Percentiles rank a stretch among this genome's conserved stretches.
phyloP scores from a whole-genome alignment of 2,329 filamentous ascomycete genomes.

The Parastagonospora avenae region DNA sequence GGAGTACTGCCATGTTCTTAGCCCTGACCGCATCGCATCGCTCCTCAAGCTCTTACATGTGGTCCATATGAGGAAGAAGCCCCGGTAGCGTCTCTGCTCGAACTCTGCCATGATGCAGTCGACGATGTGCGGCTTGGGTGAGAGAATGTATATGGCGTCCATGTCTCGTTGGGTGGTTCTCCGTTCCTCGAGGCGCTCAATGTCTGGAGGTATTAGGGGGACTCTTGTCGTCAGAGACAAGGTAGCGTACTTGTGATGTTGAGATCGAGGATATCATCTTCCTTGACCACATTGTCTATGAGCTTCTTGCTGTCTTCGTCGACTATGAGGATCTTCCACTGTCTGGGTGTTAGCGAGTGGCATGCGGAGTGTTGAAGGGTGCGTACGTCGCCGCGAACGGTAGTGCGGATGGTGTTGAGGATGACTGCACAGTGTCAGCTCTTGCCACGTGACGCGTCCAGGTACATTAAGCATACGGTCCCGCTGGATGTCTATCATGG shows the following conservation, averaged over 20 bases:
- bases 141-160: slow-evolving; percentile 92
- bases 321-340: slow-evolving; percentile 98
- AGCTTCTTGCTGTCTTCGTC: slow-evolving; percentile 84
- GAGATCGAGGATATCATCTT: slow-evolving; percentile 96
- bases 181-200: slow-evolving; percentile 89
- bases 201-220: slow-evolving; percentile 65
- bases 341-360: slow-evolving; percentile 35
- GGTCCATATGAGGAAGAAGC: slow-evolving; percentile 84
- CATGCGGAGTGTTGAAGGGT: slow-evolving; percentile 10
- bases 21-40: background rate
- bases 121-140: slow-evolving; percentile 84
- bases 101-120: slow-evolving; percentile 95
- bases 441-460: background rate
- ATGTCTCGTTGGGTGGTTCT: slow-evolving; percentile 83
- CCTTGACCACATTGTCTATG: slow-evolving; percentile 86
- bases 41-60: slow-evolving; percentile 51
- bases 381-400: slow-evolving; percentile 80
- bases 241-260: slow-evolving; percentile 83
- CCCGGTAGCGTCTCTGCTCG: slow-evolving; percentile 80
- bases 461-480: slow-evolving; percentile 58
- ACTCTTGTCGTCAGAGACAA: background rate
- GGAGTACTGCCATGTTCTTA: slow-evolving; percentile 60
- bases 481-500: slow-evolving; percentile 83
- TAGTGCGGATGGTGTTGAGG: slow-evolving; percentile 73
- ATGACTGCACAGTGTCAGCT: slow-evolving; percentile 62